A percentile compares a stretch with the other conserved stretches of the same genome.
Evolutionary conservation across 192 early-diverging fungal species (phyloP).

Genomic region (Backusella luteola): DNA sequence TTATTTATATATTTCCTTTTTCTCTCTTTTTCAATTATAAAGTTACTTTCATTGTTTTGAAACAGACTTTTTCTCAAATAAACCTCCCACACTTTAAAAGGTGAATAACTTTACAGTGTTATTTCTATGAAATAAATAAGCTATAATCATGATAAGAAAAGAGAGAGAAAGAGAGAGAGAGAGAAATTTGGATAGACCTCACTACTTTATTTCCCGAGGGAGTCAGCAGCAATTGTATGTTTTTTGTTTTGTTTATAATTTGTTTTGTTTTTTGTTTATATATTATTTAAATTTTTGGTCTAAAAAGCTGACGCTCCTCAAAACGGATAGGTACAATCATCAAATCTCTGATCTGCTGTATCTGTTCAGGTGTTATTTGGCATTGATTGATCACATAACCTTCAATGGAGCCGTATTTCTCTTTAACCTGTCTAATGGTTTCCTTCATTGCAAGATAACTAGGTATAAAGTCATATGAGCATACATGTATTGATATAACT

Average conservation of each 20-base stretch:
- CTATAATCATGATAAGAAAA: no score
- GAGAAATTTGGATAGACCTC: no score
- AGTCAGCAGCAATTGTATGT: no score
- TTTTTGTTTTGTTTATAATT: no score
- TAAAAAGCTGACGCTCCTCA: constrained; percentile 34
- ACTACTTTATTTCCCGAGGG: no score
- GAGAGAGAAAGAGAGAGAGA: no score
- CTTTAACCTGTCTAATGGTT: constrained; percentile 41
- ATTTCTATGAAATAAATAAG: no score
- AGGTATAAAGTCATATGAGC: not conserved
- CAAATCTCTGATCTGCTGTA: constrained; percentile 38
- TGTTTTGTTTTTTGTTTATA: not conserved
- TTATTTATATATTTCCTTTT: no score
- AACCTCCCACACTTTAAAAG: not conserved
- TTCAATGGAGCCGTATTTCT: constrained; percentile 48
- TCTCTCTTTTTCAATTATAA: no score
- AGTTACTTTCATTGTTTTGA: not conserved
- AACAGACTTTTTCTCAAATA: not conserved
- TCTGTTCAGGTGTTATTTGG: constrained; percentile 37
- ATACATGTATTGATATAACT: not conserved
- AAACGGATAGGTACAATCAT: constrained; percentile 43
- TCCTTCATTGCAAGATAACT: constrained; percentile 35
- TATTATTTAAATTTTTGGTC: constrained; percentile 8
- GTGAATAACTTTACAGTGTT: no score
- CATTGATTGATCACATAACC: constrained; percentile 42